Conservation (phyloP, 306 rosid species). For the Rubus parviflorus region DNA sequence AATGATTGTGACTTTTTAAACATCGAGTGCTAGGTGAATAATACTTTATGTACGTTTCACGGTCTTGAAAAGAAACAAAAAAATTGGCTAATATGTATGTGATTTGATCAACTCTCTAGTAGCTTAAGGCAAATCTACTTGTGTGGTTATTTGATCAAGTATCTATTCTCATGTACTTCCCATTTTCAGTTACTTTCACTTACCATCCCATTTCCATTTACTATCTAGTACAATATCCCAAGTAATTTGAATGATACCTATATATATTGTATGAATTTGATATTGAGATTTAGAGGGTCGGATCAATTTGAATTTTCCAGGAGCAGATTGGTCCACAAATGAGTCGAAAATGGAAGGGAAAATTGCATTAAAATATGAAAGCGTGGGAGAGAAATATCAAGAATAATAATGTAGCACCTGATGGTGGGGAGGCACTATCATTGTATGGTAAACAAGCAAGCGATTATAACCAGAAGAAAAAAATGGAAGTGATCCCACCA, state of each 20-base stretch:
- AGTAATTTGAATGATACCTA: neutral
- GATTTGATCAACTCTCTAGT: too few species aligned
- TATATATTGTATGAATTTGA: neutral
- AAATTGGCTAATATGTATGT: too few species aligned
- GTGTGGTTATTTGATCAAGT: too few species aligned
- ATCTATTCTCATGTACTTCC: too few species aligned
- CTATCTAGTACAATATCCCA: neutral
- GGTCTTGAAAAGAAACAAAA: too few species aligned
- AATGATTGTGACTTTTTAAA: too few species aligned
- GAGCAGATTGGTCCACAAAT: neutral
- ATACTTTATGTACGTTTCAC: too few species aligned
- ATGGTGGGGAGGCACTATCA: conserved; percentile 41
- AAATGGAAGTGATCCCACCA: conserved; percentile 20
- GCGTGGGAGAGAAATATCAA: conserved; percentile 11
- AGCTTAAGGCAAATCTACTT: too few species aligned
- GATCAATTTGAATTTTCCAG: neutral
- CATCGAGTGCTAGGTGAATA: too few species aligned
- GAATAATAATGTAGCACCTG: conserved; percentile 8
- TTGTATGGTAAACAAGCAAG: conserved; percentile 12
- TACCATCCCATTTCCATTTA: neutral
- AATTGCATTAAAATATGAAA: neutral
- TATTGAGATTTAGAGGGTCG: neutral
- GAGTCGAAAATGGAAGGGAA: neutral
- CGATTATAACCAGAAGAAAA: neutral
- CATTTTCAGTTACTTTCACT: neutral